These are phyloP conservation scores for Aspergillus sp. DNA, from an alignment of 2,329 filamentous ascomycete species.

Conservation along the genomic window DNA sequence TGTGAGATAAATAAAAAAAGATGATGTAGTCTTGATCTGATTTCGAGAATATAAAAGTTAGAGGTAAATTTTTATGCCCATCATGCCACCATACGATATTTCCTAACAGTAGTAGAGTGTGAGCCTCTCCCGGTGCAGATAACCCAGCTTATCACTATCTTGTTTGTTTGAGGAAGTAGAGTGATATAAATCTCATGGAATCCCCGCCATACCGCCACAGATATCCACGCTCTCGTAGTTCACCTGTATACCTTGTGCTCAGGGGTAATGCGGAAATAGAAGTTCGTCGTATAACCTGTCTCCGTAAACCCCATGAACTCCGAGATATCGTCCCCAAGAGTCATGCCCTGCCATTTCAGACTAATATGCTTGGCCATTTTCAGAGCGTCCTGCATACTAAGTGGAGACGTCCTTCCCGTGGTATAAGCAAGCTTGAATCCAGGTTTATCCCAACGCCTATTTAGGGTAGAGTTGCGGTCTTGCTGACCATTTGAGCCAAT, in stretches of 20 bases:
- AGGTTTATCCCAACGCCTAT: neutral
- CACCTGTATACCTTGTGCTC: neutral
- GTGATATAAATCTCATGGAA: neutral
- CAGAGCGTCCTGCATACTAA: neutral
- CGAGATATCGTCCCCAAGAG: neutral
- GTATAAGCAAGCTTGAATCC: neutral
- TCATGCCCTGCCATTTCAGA: neutral
- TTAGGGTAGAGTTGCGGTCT: neutral
- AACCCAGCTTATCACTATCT: too few species aligned
- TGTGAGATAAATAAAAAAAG: neutral
- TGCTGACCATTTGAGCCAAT: neutral
- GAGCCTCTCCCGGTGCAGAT: too few species aligned
- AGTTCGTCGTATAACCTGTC: slow-evolving; percentile 1
- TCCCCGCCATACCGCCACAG: neutral
- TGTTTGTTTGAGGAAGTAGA: too few species aligned
- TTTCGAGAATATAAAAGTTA: neutral
- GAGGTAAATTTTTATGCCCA: too few species aligned
- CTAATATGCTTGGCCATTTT: neutral
- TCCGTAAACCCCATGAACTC: slow-evolving; percentile 5
- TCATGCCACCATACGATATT: too few species aligned
- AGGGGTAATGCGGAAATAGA: slow-evolving; percentile 6
- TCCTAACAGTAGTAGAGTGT: too few species aligned
- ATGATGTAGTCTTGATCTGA: neutral
- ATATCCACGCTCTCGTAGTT: neutral
- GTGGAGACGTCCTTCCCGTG: neutral